Percentiles rank a stretch among this genome's conserved stretches.
These are phyloP conservation scores for Taxawa tesnikishii DNA, from an alignment of 2,329 filamentous ascomycete species.

Conservation along the genomic window DNA sequence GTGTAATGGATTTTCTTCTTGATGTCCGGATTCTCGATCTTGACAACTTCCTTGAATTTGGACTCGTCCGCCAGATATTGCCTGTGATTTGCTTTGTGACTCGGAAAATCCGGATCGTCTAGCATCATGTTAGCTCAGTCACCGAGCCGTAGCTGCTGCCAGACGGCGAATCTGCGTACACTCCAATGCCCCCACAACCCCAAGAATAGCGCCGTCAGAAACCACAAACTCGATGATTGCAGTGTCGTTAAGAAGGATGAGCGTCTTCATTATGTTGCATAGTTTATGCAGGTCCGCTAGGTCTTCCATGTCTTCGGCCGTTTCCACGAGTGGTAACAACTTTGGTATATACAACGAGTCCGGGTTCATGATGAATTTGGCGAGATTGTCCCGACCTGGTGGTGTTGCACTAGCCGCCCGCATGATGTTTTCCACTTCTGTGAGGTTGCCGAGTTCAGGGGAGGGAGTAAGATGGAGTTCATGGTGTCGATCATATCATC, in stretches of 20 bases:
- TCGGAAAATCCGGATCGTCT: conserved; percentile 93
- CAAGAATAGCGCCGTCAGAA: conserved; percentile 75
- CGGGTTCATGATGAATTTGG: conserved; percentile 74
- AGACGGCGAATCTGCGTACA: conserved; percentile 38
- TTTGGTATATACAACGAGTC: conserved; percentile 65
- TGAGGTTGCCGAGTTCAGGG: conserved; percentile 69
- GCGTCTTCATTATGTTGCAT: conserved; percentile 95
- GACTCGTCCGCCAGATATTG: conserved; percentile 83
- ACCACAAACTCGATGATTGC: conserved; percentile 84
- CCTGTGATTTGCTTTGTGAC: conserved; percentile 92
- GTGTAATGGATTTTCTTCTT: conserved; percentile 91
- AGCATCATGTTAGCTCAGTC: conserved; percentile 18
- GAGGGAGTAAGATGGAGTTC: conserved; percentile 61
- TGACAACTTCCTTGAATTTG: conserved; percentile 91
- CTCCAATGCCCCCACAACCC: conserved; percentile 89
- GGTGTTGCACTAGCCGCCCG: conserved; percentile 63
- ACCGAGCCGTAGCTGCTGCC: too few species aligned
- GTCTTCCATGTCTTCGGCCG: conserved; percentile 86
- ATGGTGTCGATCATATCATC: conserved; percentile 73
- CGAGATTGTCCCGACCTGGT: conserved; percentile 69
- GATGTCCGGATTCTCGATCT: conserved; percentile 71
- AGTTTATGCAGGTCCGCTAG: conserved; percentile 75
- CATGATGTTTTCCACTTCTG: conserved; percentile 76
- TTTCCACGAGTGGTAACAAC: conserved; percentile 71
- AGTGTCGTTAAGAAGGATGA: conserved; percentile 90